These are phyloP conservation scores for Scheffersomyces stambukii DNA, from an alignment of 1,139 yeast species.

Conservation along the genomic window DNA sequence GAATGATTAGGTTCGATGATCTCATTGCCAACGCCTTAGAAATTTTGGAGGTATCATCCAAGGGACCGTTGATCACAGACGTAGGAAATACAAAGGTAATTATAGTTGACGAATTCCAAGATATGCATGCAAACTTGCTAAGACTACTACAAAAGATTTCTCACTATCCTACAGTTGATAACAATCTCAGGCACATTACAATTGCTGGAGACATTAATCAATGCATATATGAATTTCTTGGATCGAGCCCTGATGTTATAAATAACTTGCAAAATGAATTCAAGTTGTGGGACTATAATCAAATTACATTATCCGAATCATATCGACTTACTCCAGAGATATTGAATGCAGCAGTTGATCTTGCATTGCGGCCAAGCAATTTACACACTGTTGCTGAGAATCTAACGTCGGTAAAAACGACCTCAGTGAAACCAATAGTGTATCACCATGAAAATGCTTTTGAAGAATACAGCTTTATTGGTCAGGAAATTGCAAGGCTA, in stretches of 20 bases:
- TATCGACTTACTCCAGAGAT: constrained; percentile 61
- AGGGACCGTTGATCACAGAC: constrained; percentile 18
- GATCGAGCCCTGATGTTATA: constrained; percentile 40
- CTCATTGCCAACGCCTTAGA: constrained; percentile 27
- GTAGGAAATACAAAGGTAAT: constrained; percentile 31
- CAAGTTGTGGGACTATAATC: constrained; percentile 31
- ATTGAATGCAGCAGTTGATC: constrained; percentile 33
- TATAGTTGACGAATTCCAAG: constrained; percentile 76
- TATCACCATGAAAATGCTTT: constrained; percentile 17
- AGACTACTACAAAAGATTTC: constrained; percentile 39
- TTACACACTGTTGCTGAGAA: too few species aligned
- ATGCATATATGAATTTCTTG: constrained; percentile 64
- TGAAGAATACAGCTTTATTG: constrained; percentile 30
- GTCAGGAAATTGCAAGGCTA: constrained; percentile 3
- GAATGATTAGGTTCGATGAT: constrained; percentile 36
- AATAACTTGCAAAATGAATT: too few species aligned
- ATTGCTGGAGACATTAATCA: constrained; percentile 76
- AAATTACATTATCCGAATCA: constrained; percentile 39
- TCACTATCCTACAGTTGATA: too few species aligned
- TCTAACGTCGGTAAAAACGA: constrained; percentile 14
- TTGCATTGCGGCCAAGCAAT: too few species aligned
- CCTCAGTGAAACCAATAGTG: constrained; percentile 30
- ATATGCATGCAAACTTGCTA: constrained; percentile 52
- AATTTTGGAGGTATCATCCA: constrained; percentile 18
- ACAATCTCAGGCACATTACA: constrained; percentile 47